phyloP scores from a whole-genome alignment of 225 moss, liverwort and hornwort species.

The Marchantia paleacea region DNA sequence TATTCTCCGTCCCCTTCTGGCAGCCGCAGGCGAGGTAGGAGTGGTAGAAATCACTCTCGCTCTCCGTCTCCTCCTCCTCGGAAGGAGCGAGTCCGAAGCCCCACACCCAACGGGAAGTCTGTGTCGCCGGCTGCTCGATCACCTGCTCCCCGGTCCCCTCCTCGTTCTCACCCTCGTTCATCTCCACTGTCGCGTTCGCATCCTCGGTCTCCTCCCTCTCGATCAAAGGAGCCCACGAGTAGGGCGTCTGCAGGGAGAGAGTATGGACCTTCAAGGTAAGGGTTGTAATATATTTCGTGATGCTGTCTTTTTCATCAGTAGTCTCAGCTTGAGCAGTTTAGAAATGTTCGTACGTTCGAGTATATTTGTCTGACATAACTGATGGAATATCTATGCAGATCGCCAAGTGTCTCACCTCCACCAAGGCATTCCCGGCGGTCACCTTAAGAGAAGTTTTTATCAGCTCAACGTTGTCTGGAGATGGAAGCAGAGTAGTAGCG shows the following conservation, averaged over 20 bases:
- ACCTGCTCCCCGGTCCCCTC: conserved; percentile 44
- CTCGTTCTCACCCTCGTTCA: conserved; percentile 44
- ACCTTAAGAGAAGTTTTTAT: background rate
- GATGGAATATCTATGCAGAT: background rate
- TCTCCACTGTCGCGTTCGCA: conserved; percentile 46
- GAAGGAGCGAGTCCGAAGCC: conserved; percentile 24
- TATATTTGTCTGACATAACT: background rate
- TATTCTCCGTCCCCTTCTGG: conserved; percentile 53
- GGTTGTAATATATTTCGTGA: background rate
- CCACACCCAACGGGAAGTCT: conserved; percentile 20
- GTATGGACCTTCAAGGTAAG: conserved; percentile 17
- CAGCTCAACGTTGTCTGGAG: background rate
- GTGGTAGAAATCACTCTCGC: conserved; percentile 29
- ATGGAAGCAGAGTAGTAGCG: background rate
- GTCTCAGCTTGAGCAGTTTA: no score
- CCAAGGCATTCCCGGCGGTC: conserved; percentile 17
- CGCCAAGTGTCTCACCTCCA: conserved; percentile 16
- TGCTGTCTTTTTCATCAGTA: background rate
- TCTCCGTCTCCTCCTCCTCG: conserved; percentile 23
- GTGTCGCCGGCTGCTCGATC: conserved; percentile 37
- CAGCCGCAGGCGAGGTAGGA: conserved; percentile 36
- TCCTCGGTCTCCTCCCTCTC: conserved; percentile 48
- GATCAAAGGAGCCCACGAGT: conserved; percentile 34
- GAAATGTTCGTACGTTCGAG: no score
- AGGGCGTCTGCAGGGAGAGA: conserved; percentile 15